Evolutionary conservation across 306 rosid species (phyloP).

Genomic region (Comarum palustre): DNA sequence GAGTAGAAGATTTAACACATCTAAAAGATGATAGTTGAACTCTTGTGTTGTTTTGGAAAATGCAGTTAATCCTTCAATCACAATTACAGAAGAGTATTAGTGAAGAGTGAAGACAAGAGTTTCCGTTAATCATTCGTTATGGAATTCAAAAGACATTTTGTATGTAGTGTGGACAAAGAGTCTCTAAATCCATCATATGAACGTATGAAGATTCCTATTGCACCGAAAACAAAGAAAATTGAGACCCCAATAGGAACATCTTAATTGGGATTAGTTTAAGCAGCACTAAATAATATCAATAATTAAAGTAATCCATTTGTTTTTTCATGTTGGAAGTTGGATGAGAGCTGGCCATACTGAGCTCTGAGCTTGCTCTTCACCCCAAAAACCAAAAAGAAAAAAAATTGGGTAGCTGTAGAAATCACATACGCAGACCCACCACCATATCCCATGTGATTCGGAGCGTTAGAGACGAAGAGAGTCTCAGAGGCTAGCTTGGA

Average conservation of each 20-base stretch:
- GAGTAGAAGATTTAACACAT: no score
- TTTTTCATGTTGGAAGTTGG: slow-evolving; percentile 9
- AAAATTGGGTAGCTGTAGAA: background rate
- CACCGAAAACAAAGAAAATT: slow-evolving; percentile 6
- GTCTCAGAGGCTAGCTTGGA: slow-evolving; percentile 9
- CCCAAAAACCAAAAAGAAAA: background rate
- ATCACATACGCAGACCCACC: slow-evolving; percentile 4
- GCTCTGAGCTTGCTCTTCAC: slow-evolving; percentile 11
- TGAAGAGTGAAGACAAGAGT: background rate
- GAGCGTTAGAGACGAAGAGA: slow-evolving; percentile 8
- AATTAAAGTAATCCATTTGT: slow-evolving; percentile 1
- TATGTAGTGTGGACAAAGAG: background rate
- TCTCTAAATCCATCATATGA: background rate
- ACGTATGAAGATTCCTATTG: slow-evolving; percentile 1
- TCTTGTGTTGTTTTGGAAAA: background rate
- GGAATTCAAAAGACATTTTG: background rate
- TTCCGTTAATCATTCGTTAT: background rate
- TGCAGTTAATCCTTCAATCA: background rate
- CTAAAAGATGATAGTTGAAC: background rate
- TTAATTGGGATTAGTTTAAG: slow-evolving; percentile 10
- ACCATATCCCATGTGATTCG: slow-evolving; percentile 10
- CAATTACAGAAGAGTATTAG: background rate
- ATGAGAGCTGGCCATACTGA: background rate
- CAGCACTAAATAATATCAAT: background rate
- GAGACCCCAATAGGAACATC: slow-evolving; percentile 3